Conservation (phyloP, 306 rosid genomes). For the Elaeagnus macrophylla region DNA sequence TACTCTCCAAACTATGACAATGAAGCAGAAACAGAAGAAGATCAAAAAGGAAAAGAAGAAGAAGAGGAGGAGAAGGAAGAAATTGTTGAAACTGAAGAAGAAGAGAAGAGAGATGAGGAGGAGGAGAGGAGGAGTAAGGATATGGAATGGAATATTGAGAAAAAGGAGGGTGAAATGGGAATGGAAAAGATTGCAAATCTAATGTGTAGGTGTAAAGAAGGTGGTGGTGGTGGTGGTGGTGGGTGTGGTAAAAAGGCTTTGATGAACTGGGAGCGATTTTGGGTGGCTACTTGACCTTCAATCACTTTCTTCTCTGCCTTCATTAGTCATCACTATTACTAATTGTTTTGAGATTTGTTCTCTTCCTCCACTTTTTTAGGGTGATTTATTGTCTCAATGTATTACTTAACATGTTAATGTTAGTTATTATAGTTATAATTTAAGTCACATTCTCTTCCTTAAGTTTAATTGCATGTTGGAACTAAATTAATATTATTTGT, state of each 20-base stretch:
- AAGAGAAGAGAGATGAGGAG: constrained; percentile 6
- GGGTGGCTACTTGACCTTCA: constrained; percentile 16
- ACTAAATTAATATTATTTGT: too few species aligned
- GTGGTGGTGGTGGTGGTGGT: constrained; percentile 41
- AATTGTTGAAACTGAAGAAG: background rate
- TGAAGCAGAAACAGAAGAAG: constrained; percentile 2
- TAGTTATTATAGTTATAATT: too few species aligned
- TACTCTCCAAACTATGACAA: background rate
- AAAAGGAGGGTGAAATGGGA: constrained; percentile 32
- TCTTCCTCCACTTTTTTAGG: too few species aligned
- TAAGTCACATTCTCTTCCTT: too few species aligned
- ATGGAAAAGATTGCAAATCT: constrained; percentile 30
- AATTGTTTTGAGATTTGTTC: too few species aligned
- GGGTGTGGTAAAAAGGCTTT: constrained; percentile 24
- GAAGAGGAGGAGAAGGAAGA: constrained; percentile 8
- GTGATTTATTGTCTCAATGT: too few species aligned
- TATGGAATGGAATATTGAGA: constrained; percentile 30
- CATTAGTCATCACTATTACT: too few species aligned
- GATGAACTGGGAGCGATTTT: constrained; percentile 37
- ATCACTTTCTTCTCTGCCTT: too few species aligned
- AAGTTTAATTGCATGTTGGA: too few species aligned
- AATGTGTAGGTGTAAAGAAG: constrained; percentile 53
- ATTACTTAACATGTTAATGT: too few species aligned
- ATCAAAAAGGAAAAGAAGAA: background rate
- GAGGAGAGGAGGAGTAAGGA: constrained; percentile 10